Evolutionary conservation across 2,329 filamentous ascomycete genomes (phyloP), one percentile per base, ranked within the genome.

Genomic region (Fusarium sp.): DNA sequence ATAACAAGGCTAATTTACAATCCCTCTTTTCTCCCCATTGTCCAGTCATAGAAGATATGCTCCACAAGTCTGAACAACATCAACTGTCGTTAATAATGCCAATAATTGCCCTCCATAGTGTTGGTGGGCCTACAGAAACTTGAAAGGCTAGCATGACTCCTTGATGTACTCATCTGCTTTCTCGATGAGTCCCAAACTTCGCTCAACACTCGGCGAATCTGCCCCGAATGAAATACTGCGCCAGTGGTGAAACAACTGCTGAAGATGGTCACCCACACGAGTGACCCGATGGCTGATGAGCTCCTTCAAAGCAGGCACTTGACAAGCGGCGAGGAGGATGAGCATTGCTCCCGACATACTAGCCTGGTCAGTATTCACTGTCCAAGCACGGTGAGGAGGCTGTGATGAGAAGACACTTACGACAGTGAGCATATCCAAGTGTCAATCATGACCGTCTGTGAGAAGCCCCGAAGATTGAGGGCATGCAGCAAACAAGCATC

Each of bases 351-450:
- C 81, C 0, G 83, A 82, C 83, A 85, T 85, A 0, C 83, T 84
- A 4, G 46, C 4, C 0, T 4, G 0, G 7, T 55, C 13, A 59
- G 61, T 23, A 58, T 0, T 7, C 0, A 9, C 18, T 11, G 14
- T 23, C 11, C n/a, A 3, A 13, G 0, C 4, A 0, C 4, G 3
- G 0, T 0, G 0, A 1, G 4, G 2, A 1, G 0, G 1, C 1
- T 2, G 13, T 11, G 31, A 23, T 23, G 2, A 8, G 4, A 2
- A 3, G 11, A 6, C 3, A 78, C 82, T 72, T 75, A 85, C 83
- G 83, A 85, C 0, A 86, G 69, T 0, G 83, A 84, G 49, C 84
- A 86, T 20, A 86, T 86, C 84, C 84, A 86, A 0, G 83, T 85
- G 67, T 86, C 84, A 1, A 86, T 80, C 33, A 86, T 72, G 0